Base-by-base conservation (phyloP, 2,329 filamentous ascomycete species). In the Amauroascus verrucosus region DNA sequence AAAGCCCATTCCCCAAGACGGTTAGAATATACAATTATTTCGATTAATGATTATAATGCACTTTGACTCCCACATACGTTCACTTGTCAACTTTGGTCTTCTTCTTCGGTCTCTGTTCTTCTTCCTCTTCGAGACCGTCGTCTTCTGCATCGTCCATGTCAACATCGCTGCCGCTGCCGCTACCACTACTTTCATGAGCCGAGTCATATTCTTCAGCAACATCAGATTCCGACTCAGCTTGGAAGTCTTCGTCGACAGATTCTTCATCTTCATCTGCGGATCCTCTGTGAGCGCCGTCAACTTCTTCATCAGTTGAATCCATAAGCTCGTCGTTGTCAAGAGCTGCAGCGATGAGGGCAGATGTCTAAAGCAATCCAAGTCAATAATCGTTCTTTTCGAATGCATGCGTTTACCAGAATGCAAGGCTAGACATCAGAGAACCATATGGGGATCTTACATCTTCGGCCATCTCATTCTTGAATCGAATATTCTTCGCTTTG, bases 381-480 rank as follows among this genome's bases (percentile, higher is more conserved):
- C 67, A 68, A 67, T 63, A 53, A 54, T n/a, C 7, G 37, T 33
- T 26, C 18, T 37, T 38, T 6, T 2, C 38, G 11, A 14, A 37
- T 9, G 9, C 11, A 24, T 8, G 20, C 13, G 38, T 24, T 2
- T 1, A 6, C 11, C 3, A 26, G 11, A 54, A 48, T 16, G 18
- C 5, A n/a, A 26, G n/a, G 13, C 28, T 9, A 30, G 4, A 30
- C 4, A 30, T 30, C 2, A 48, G 5, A 45, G 11, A 8, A 67
- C 86, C n/a, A n/a, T n/a, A n/a, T n/a, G n/a, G n/a, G n/a, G n/a
- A n/a, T n/a, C n/a, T 83, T 67, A 88, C 86, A 62, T 98, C 93
- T 67, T 96, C 93, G 57, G 94, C 85, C 75, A 98, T 96, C 73
- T 98, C 93, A 69, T 98, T 98, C 83, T 96, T 97, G 54, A 94